Evolutionary conservation across 2,329 filamentous ascomycete species (phyloP).

Genomic region (Arthrobotrys entomopaga): DNA sequence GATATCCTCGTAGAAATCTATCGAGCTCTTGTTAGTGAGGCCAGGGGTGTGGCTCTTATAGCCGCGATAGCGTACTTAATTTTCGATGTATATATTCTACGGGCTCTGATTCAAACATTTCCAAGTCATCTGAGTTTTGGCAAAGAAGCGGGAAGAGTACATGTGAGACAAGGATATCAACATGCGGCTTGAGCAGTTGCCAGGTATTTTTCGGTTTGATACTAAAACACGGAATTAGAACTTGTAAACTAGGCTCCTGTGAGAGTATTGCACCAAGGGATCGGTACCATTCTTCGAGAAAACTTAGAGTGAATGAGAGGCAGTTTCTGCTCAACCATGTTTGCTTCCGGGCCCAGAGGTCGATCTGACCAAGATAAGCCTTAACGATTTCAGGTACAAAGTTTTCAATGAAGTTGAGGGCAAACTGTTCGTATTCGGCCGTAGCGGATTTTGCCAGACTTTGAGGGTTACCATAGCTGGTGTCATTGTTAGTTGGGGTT

Average conservation of each 20-base stretch:
- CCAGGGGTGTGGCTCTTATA: too few species aligned
- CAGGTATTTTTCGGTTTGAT: slow-evolving; percentile 98
- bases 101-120: slow-evolving; percentile 92
- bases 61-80: slow-evolving; percentile 66
- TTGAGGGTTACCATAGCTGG: slow-evolving; percentile 87
- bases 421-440: slow-evolving; percentile 79
- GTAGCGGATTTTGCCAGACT: slow-evolving; percentile 75
- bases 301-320: slow-evolving; percentile 90
- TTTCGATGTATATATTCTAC: slow-evolving; percentile 97
- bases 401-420: slow-evolving; percentile 87
- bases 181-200: slow-evolving; percentile 89
- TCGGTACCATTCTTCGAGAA: slow-evolving; percentile 84
- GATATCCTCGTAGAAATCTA: slow-evolving; percentile 91
- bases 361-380: slow-evolving; percentile 91
- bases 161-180: slow-evolving; percentile 91
- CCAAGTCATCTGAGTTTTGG: slow-evolving; percentile 88
- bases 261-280: background rate
- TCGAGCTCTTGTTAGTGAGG: background rate
- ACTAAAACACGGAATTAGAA: slow-evolving; percentile 51
- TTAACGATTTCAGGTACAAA: slow-evolving; percentile 97
- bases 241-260: too few species aligned
- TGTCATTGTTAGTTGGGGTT: slow-evolving; percentile 57
- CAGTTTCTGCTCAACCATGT: slow-evolving; percentile 95
- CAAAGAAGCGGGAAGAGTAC: slow-evolving; percentile 96
- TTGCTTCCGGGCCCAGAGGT: slow-evolving; percentile 96